A percentile compares a stretch with the other conserved stretches of the same genome.
phyloP scores from a whole-genome alignment of 2,329 filamentous ascomycete genomes.

The Botryosphaeria dothidea region DNA sequence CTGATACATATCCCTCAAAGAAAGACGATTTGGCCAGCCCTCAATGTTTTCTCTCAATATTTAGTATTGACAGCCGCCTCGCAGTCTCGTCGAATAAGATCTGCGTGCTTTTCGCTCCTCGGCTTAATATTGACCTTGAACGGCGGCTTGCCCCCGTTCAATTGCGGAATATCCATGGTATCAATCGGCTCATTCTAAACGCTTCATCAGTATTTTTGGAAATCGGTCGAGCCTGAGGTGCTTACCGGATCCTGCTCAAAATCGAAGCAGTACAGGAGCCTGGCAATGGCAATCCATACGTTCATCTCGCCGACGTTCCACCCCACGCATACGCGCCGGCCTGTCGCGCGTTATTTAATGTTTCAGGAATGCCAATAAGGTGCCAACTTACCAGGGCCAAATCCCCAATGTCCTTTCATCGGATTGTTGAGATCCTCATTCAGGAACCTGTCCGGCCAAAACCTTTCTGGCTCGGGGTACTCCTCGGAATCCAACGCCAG shows the following conservation, averaged over 20 bases:
- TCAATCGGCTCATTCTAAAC: conserved; percentile 20
- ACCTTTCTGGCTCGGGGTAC: conserved; percentile 23
- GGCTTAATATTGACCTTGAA: not conserved
- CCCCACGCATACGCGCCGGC: conserved; percentile 24
- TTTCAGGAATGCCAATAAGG: no score
- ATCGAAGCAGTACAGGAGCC: conserved; percentile 28
- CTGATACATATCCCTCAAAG: no score
- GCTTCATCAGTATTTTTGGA: not conserved
- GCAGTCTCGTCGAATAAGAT: not conserved
- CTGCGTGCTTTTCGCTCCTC: not conserved
- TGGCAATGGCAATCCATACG: conserved; percentile 26
- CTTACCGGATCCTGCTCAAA: conserved; percentile 20
- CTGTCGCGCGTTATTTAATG: not conserved
- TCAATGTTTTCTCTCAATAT: no score
- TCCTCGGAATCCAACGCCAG: conserved; percentile 24
- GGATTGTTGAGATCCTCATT: conserved; percentile 27
- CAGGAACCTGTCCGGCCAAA: conserved; percentile 29
- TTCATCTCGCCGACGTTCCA: conserved; percentile 27
- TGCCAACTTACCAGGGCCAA: conserved; percentile 25
- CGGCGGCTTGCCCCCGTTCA: not conserved
- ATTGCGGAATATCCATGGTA: conserved; percentile 24
- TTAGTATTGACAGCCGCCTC: not conserved
- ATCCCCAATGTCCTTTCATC: conserved; percentile 32
- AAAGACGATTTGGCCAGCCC: no score
- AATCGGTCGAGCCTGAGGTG: no score